These are phyloP conservation scores for Manihot esculenta DNA, from an alignment of 441 rosid genomes.

Conservation along the genomic window DNA sequence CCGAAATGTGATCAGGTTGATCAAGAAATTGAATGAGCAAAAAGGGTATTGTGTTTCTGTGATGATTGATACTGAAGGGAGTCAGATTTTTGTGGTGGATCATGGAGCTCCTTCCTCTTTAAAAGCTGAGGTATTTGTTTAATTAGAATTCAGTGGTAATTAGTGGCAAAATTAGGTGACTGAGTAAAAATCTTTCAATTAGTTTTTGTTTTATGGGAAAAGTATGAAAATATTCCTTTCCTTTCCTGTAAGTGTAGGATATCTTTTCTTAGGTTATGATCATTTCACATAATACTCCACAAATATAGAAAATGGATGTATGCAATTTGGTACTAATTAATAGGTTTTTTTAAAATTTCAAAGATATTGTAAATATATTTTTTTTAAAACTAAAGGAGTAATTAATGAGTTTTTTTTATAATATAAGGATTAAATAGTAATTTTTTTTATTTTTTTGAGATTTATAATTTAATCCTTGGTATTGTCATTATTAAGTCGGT, in stretches of 20 bases:
- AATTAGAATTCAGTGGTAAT: not conserved
- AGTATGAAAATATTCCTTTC: not conserved
- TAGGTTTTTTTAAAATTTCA: too few species aligned
- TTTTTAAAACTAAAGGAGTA: too few species aligned
- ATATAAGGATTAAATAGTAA: too few species aligned
- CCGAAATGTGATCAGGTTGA: constrained; percentile 52
- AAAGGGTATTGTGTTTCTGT: constrained; percentile 55
- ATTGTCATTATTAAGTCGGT: too few species aligned
- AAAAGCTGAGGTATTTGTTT: constrained; percentile 55
- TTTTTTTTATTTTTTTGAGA: too few species aligned
- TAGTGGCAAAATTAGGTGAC: not conserved
- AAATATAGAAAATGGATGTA: not conserved
- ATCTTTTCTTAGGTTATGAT: not conserved
- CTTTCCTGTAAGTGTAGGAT: not conserved
- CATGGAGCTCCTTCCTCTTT: constrained; percentile 61
- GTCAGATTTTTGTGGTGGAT: constrained; percentile 68
- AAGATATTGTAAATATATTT: too few species aligned
- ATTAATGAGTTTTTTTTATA: too few species aligned
- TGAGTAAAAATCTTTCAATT: not conserved
- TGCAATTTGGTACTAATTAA: too few species aligned
- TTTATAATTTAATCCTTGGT: too few species aligned
- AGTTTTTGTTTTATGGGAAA: constrained; percentile 1
- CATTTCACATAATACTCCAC: not conserved
- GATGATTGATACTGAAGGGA: constrained; percentile 77
- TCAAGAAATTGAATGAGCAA: constrained; percentile 52